Evolutionary conservation across 768 basidiomycete species (phyloP), one percentile per base, ranked within the genome.

Genomic region (Tulasnella sp.): DNA sequence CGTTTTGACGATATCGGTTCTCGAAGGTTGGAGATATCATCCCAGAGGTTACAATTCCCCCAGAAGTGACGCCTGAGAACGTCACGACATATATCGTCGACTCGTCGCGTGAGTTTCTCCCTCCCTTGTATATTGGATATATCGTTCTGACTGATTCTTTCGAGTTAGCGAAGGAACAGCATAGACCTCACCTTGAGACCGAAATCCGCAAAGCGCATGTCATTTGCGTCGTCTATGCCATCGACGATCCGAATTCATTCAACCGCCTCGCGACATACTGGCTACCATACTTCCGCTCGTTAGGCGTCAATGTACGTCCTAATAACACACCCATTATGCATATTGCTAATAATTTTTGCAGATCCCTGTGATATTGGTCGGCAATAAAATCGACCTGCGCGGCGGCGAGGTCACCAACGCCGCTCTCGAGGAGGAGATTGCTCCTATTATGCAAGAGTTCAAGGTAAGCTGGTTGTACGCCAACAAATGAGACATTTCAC

Each of bases 361-460:
- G 91, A 83, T 98, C 6, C 94, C 94, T 5, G 92, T 97, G 37
- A 94, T 99, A 61, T 76, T 99, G 31, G 89, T 97, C 23, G 94
- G 94, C 52, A 99, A 99, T 73, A 99, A 98, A 74, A 99, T 98
- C 43, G 94, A 99, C 69, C 70, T 97, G 46, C 77, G 94, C 15
- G 91, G 89, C 3, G 93, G 92, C 1, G 81, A 87, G 65, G 89
- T 97, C 37, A 91, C 93, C 25, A 94, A 96, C 65, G 83, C 94
- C 66, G 89, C 86, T 2, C 71, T 99, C 59, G 91, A 94, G 69
- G 90, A 86, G 60, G 94, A 98, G 70, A 93, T 98, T 62, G 70
- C 86, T 56, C 94, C 94, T 29, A 91, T 99, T 55, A 99, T 98
- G 94, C 83, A 85, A 63, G 94, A 98, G 69, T 99, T 94, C 81